Percentiles rank a stretch among this genome's conserved stretches.
phyloP scores from a whole-genome alignment of 2,329 filamentous ascomycete genomes.

The Cladosporium sp. region DNA sequence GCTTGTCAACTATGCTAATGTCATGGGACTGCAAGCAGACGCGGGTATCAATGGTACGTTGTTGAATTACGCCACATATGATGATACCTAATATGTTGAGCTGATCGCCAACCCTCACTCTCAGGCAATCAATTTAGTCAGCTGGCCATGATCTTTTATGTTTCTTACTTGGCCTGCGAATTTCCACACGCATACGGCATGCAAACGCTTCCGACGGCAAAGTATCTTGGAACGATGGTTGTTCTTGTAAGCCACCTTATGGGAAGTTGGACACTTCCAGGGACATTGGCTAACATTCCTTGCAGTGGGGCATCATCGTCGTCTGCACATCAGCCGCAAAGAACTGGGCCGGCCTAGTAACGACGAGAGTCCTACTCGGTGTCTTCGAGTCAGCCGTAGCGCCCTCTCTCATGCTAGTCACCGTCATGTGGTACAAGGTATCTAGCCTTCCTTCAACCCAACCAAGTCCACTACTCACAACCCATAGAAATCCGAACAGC shows the following conservation, averaged over 20 bases:
- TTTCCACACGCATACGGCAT: conserved; percentile 59
- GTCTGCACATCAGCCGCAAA: conserved; percentile 58
- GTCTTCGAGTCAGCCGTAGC: conserved; percentile 70
- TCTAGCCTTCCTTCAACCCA: no score
- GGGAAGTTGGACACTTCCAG: conserved; percentile 30
- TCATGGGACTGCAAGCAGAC: conserved; percentile 63
- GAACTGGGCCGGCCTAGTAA: conserved; percentile 58
- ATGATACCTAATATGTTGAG: neutral
- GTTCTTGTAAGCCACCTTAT: conserved; percentile 42
- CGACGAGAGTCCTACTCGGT: conserved; percentile 64
- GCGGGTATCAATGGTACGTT: conserved; percentile 55
- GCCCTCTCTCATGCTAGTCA: conserved; percentile 65
- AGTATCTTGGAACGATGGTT: conserved; percentile 54
- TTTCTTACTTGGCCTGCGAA: conserved; percentile 61
- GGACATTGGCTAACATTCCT: neutral
- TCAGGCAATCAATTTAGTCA: conserved; percentile 57
- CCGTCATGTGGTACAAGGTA: conserved; percentile 68
- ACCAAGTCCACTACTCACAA: neutral
- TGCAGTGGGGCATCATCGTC: conserved; percentile 65
- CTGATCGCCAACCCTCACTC: neutral
- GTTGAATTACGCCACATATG: neutral
- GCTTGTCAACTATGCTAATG: conserved; percentile 59
- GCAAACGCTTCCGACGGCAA: conserved; percentile 60
- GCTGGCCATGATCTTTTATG: conserved; percentile 63
- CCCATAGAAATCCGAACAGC: conserved; percentile 47